These are phyloP conservation scores for Cytospora leucostoma DNA, from an alignment of 2,329 filamentous ascomycete genomes.

Conservation along the genomic window DNA sequence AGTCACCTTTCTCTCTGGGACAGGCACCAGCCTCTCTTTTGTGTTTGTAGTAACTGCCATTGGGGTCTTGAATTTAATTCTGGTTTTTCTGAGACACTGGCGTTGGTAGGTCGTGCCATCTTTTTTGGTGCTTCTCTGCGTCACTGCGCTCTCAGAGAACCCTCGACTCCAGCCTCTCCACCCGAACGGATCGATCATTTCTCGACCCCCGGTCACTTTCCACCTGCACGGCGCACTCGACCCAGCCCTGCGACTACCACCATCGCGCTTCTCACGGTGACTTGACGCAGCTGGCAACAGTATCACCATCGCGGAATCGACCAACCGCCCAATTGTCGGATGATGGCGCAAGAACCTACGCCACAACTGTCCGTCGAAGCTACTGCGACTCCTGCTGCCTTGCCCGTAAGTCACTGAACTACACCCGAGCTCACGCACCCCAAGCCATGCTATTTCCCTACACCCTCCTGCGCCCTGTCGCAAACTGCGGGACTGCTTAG, in stretches of 20 bases:
- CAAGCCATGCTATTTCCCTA: conserved; percentile 6
- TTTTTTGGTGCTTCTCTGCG: conserved; percentile 23
- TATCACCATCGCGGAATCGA: conserved; percentile 25
- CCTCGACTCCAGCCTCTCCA: conserved; percentile 25
- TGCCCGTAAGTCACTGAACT: conserved; percentile 44
- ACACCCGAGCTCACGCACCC: conserved; percentile 6
- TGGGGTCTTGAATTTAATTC: conserved; percentile 9
- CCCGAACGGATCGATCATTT: conserved; percentile 18
- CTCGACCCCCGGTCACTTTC: conserved; percentile 16
- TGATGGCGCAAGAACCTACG: conserved; percentile 66
- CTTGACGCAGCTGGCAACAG: conserved; percentile 23
- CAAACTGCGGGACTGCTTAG: conserved; percentile 41
- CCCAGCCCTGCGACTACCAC: conserved; percentile 16
- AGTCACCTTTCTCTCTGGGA: conserved; percentile 16
- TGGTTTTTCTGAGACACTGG: conserved; percentile 3
- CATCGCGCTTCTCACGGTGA: conserved; percentile 8
- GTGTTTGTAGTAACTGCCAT: conserved; percentile 5
- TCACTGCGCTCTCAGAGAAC: conserved; percentile 16
- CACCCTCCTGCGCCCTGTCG: conserved; percentile 28
- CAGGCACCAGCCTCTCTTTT: conserved; percentile 20
- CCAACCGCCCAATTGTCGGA: conserved; percentile 43
- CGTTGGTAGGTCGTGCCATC: conserved; percentile 20
- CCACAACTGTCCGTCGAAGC: conserved; percentile 56
- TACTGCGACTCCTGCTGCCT: conserved; percentile 49
- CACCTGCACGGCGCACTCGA: conserved; percentile 14